Conservation (phyloP, 768 basidiomycete genomes). For the Megacollybia marginata region DNA sequence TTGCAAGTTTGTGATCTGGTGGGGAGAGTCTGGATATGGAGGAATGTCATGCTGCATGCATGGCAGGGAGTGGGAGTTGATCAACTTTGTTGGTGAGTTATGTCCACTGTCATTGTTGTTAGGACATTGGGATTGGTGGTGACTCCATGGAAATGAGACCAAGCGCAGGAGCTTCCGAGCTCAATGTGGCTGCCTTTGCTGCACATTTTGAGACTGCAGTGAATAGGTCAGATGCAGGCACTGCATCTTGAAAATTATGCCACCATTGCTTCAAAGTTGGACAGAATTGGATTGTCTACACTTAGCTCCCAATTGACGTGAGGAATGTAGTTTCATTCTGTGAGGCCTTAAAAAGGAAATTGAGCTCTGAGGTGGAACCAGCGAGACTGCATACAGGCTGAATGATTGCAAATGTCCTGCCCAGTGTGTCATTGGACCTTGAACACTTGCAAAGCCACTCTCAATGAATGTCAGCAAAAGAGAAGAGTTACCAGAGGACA, state of each 20-base stretch:
- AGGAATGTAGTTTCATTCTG: slow-evolving; percentile 65
- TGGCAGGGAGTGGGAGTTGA: background rate
- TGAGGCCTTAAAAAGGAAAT: slow-evolving; percentile 35
- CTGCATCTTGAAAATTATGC: slow-evolving; percentile 41
- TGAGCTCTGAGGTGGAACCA: background rate
- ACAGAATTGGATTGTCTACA: slow-evolving; percentile 55
- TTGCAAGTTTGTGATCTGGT: no score
- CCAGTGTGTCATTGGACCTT: no score
- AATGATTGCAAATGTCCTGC: no score
- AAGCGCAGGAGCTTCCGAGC: slow-evolving; percentile 32
- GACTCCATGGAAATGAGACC: slow-evolving; percentile 32
- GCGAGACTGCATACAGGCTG: no score
- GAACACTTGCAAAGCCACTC: no score
- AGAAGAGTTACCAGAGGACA: no score
- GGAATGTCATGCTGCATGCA: slow-evolving; percentile 6
- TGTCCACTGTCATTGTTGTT: slow-evolving; percentile 19
- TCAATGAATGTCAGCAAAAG: no score
- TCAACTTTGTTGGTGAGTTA: slow-evolving; percentile 19
- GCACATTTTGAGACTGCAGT: slow-evolving; percentile 54
- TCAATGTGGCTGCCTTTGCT: slow-evolving; percentile 32
- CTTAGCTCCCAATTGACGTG: slow-evolving; percentile 87
- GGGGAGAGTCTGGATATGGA: slow-evolving; percentile 19
- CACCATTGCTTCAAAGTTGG: slow-evolving; percentile 56
- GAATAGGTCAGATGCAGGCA: slow-evolving; percentile 47
- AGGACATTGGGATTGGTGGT: slow-evolving; percentile 41